Base-by-base conservation (phyloP, 176 grass and related monocot genomes). In the Bolboschoenus planiculmis region DNA sequence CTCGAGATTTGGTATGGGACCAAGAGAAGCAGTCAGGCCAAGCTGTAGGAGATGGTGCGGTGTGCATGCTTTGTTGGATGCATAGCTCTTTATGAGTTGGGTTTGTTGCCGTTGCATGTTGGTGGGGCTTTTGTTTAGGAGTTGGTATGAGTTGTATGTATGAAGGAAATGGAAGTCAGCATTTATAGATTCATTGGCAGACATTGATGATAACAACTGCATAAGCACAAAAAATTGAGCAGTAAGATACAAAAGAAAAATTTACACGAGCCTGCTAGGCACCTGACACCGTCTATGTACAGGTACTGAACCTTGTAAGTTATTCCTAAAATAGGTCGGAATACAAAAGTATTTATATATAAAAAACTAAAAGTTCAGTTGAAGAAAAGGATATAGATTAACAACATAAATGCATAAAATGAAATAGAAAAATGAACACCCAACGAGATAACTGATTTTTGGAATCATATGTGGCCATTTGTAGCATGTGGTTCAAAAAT, bases 61-160 rank as follows among this genome's bases (percentile, higher is more conserved):
- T 58, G 84, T 89, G 78, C 90, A 93, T 75, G 81, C 66, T 90
- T 95, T 95, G 68, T 87, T 88, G 85, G 87, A 78, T 44, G 84
- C 92, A 75, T 91, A 98, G 78, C 39, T 91, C 83, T 95, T 98
- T 63, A 95, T 75, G 58, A 98, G 57, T 60, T 98, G 89, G 55
- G 89, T 86, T 85, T 91, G 96, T 77, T 90, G 90, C 47, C 76
- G 53, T 56, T 83, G 72, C 56, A 82, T 51, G 4, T 83, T 68
- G 37, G 78, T 81, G 42, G 71, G 64, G 58, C 92, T 74, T 79
- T 90, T 91, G 80, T 66, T 85, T 55, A 93, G 86, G 88, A 98
- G 87, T 31, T 86, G 85, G 84, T 93, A 98, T 37, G 81, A 90
- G 60, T 73, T 76, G 89, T 84, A 80, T 16, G 89, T 93, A 57